Evolutionary conservation across 192 early-diverging fungal genomes (phyloP), one percentile per base, ranked within the genome.

Genomic region (Backusella macrospora): DNA sequence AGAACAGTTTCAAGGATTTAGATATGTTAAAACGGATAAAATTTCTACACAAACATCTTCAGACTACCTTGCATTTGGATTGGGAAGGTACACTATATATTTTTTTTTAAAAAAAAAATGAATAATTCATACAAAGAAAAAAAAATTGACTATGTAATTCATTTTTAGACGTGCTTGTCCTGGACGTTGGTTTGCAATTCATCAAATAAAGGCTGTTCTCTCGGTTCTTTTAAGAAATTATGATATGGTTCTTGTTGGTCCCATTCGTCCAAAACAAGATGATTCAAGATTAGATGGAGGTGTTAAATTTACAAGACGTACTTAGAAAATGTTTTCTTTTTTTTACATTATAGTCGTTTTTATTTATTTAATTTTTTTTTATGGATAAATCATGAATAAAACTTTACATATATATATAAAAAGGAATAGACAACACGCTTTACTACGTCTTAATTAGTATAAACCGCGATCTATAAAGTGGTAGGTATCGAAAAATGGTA

Each of bases 201-300:
- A 52, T 3, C 49, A 52, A 52, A 8, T 52, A 2, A 52, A 52
- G 18, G n/a, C 7, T 9, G n/a, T 52, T 16, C 0, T 52, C 6
- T 52, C 49, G 7, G 49, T 52, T 16, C 18, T 52, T 52, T 10
- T 52, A 52, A 52, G 49, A 52, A 52, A 52, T n/a, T 52, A 52
- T 52, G 49, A 52, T 3, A 52, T 52, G 7, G 1, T n/a, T 4
- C 49, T 18, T 52, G 49, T 52, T 2, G 49, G 8, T 23, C 6
- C 18, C 3, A 52, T 52, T 18, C 16, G n/a, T 8, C 1, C 8
- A 52, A 6, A 5, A 52, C 16, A n/a, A 3, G 49, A n/a, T 18
- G 2, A 3, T 3, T 4, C 6, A 23, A 4, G n/a, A 3, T 52
- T 52, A 4, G 2, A 6, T 52, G 49, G 49, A 8, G 49, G n/a